Evolutionary conservation across 2,329 filamentous ascomycete genomes (phyloP), one percentile per base, ranked within the genome.

Genomic region (Ophiostoma pallidulum): DNA sequence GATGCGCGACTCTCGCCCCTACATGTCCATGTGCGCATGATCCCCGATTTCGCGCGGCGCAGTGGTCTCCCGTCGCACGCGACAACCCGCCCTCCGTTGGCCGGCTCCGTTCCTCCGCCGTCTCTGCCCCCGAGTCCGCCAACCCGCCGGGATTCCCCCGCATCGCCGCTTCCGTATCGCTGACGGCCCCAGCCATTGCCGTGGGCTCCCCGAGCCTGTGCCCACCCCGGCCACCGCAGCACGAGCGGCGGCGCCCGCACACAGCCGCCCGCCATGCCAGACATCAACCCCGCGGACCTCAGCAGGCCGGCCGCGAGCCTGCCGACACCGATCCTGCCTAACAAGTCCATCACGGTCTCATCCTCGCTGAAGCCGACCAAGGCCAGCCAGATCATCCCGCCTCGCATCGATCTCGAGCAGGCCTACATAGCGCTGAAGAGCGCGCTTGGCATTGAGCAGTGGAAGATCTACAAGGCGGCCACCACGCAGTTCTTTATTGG

Each of bases 241-340:
- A n/a, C n/a, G n/a, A n/a, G n/a, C 28, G 26, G 35, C 35, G 28
- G 26, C 42, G 26, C 22, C 43, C 3, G 26, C 43, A 35, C 33
- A 41, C 37, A 41, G 18, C 24, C 37, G 20, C 36, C 20, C 43
- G 40, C 29, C 44, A 83, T 83, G 79, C 78, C 79, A 58, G 80
- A 83, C 67, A 83, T 84, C 67, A 80, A 83, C 69, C 80, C 80
- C 59, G 78, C 80, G 68, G 78, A 80, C 54, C 65, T 84, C 58
- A 82, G 78, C 70, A 77, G 78, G 59, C 75, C 77, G 52, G 66
- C 77, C 41, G 63, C 74, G 61, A 73, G 66, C 62, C 69, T 80
- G 47, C 70, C 76, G 39, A 81, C 78, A 5, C 77, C 80, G 51
- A 69, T 78, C 35, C 64, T 82, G 49, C 65, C 75, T 50, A 70